A percentile compares a stretch with the other conserved stretches of the same genome.
phyloP scores from a whole-genome alignment of 768 basidiomycete genomes.

The Russula sp. region DNA sequence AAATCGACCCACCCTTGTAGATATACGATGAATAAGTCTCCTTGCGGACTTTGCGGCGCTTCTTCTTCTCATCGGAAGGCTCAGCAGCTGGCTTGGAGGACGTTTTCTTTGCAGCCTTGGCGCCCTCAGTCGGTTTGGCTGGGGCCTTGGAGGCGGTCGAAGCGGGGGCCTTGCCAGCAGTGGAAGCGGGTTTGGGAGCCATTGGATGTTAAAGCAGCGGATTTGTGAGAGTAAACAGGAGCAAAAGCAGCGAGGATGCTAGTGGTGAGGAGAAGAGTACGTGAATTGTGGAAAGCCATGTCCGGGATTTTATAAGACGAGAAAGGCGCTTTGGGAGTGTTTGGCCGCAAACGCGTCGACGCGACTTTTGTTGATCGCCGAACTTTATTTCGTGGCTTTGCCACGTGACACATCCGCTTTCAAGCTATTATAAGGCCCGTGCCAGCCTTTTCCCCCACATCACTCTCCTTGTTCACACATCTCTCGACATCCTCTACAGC shows the following conservation, averaged over 20 bases:
- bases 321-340: conserved; percentile 31
- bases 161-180: conserved; percentile 76
- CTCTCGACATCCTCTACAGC: not conserved
- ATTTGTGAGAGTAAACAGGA: not conserved
- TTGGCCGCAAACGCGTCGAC: conserved; percentile 31
- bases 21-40: conserved; percentile 94
- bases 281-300: conserved; percentile 17
- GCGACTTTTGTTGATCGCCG: conserved; percentile 32
- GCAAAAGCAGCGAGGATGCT: conserved; percentile 4
- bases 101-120: conserved; percentile 79
- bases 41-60: conserved; percentile 77
- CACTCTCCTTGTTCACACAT: conserved; percentile 13
- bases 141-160: conserved; percentile 66
- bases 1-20: conserved; percentile 60
- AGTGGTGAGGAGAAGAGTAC: not conserved
- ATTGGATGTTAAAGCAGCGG: conserved; percentile 32
- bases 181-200: conserved; percentile 73
- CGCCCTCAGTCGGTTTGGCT: conserved; percentile 50
- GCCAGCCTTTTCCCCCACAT: not conserved
- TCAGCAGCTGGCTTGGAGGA: conserved; percentile 47
- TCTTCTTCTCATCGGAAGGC: conserved; percentile 73
- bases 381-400: conserved; percentile 20
- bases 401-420: conserved; percentile 9
- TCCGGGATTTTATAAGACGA: conserved; percentile 28
- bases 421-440: conserved; percentile 3